Conservation (phyloP, 257 asterid genomes). For the Orobanche coerulescens region DNA sequence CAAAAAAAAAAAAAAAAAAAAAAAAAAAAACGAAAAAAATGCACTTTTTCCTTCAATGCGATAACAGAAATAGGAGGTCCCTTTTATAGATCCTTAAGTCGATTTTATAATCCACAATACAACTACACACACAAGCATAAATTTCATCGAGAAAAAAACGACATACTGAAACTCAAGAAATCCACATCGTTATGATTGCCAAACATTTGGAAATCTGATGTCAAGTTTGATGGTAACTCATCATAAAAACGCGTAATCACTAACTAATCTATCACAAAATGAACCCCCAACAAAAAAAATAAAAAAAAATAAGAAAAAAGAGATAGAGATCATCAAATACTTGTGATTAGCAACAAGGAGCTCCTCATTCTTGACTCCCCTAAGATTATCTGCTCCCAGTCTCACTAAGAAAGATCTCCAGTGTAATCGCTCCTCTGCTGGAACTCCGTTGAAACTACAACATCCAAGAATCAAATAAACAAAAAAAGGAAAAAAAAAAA, state of each 20-base stretch:
- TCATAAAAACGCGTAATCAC: not conserved
- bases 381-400: constrained; percentile 88
- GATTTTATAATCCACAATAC: not conserved
- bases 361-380: constrained; percentile 88
- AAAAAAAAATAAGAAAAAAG: not conserved
- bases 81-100: not conserved
- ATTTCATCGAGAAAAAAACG: not conserved
- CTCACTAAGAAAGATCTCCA: constrained; percentile 93
- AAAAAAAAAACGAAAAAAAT: not conserved
- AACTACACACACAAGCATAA: not conserved
- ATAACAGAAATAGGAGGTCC: not conserved
- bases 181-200: not conserved
- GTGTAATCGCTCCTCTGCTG: constrained; percentile 89
- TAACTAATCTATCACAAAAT: not conserved
- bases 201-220: not conserved
- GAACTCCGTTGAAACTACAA: constrained; percentile 91
- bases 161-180: not conserved
- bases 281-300: not conserved
- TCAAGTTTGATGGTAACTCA: not conserved
- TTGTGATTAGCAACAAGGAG: constrained; percentile 81
- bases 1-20: too few relatives aligned
- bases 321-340: constrained; percentile 18
- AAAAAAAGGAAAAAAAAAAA: not conserved
- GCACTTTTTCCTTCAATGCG: constrained; percentile 2
- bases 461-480: constrained; percentile 10